Conservation (phyloP, 257 asterid genomes). For the Nyctanthes arbortristis region DNA sequence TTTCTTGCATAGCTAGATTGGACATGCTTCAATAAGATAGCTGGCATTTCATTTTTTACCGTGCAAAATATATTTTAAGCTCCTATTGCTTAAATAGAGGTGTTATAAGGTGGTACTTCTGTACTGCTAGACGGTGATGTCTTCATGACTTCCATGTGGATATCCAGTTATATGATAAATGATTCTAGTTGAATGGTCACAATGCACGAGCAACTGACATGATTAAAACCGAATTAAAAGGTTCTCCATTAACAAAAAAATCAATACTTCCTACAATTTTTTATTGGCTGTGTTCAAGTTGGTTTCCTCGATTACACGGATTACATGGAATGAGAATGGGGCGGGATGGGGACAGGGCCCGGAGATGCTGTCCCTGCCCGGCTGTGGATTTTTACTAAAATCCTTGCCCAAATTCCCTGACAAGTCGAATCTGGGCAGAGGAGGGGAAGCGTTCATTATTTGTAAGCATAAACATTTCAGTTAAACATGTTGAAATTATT, state of each 20-base stretch:
- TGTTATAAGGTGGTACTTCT: neutral
- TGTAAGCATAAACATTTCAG: no score
- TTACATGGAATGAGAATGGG: no score
- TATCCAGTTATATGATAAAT: neutral
- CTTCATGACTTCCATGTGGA: neutral
- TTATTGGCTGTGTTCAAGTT: neutral
- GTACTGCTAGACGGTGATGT: neutral
- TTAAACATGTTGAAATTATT: no score
- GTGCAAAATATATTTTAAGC: neutral
- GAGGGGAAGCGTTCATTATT: no score
- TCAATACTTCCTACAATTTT: neutral
- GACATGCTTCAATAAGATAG: conserved; percentile 13
- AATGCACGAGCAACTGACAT: neutral
- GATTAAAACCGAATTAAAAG: neutral
- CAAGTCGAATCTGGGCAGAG: no score
- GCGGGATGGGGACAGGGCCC: no score
- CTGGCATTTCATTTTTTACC: conserved; percentile 9
- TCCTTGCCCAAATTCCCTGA: no score
- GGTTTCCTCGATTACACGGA: neutral
- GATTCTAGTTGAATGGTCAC: neutral
- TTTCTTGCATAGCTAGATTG: conserved; percentile 15
- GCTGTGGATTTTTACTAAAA: no score
- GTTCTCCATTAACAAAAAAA: neutral
- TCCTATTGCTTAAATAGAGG: neutral
- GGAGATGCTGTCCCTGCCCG: no score